phyloP scores from a whole-genome alignment of 192 early-diverging fungal genomes.

The Coemansia sp. region DNA sequence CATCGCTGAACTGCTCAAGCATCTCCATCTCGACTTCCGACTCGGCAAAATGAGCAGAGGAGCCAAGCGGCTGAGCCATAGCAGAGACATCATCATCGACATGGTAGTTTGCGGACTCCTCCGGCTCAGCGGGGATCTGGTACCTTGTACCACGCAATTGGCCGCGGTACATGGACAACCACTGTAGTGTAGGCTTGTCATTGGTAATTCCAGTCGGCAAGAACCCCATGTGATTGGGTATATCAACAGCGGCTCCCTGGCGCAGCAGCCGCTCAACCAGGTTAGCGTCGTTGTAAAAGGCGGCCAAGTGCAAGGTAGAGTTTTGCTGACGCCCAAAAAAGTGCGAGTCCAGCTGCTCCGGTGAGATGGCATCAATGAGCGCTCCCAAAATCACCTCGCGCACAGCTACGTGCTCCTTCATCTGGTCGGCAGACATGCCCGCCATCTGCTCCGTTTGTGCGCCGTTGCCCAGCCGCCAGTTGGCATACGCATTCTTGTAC shows the following conservation, averaged over 20 bases:
- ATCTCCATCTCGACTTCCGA: constrained; percentile 28
- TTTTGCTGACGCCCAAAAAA: constrained; percentile 53
- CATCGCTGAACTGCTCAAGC: constrained; percentile 34
- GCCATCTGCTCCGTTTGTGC: constrained; percentile 44
- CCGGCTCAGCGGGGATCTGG: constrained; percentile 14
- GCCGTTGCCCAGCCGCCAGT: constrained; percentile 52
- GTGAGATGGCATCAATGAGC: constrained; percentile 52
- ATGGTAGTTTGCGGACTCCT: constrained; percentile 9
- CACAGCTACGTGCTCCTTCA: constrained; percentile 51
- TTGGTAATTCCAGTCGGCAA: constrained; percentile 48
- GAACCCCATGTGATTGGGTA: constrained; percentile 52
- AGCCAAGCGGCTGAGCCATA: constrained; percentile 14
- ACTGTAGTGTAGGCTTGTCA: constrained; percentile 50
- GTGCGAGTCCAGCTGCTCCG: constrained; percentile 54
- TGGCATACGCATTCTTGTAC: constrained; percentile 54
- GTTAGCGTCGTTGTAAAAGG: constrained; percentile 54
- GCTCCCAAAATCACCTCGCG: constrained; percentile 51
- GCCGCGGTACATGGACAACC: constrained; percentile 49
- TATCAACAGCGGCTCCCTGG: constrained; percentile 52
- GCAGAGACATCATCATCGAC: constrained; percentile 3
- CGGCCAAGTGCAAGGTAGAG: constrained; percentile 54
- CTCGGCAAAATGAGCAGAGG: constrained; percentile 6
- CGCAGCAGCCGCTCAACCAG: constrained; percentile 50
- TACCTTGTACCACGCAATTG: constrained; percentile 48
- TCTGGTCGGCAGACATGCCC: constrained; percentile 48